Evolutionary conservation across 2,329 filamentous ascomycete species (phyloP).

Genomic region (Hirsutella minnesotensis): DNA sequence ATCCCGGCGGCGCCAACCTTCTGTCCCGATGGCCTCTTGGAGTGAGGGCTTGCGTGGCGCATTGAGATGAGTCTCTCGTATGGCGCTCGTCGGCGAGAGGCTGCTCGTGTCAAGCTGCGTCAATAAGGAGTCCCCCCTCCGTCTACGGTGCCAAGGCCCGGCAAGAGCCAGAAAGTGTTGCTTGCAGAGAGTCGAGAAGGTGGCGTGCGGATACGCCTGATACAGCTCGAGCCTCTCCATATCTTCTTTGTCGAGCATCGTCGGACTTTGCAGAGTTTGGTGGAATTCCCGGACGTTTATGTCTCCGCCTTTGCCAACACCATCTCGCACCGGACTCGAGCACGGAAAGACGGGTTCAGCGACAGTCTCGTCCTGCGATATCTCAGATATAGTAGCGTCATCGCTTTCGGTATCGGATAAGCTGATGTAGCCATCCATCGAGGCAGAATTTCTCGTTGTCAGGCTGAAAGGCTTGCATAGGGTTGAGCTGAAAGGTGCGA

Average conservation of each 20-base stretch:
- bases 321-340: background rate
- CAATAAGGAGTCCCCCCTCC: background rate
- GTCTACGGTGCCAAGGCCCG: background rate
- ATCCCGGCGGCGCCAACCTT: background rate
- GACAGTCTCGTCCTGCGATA: too few relatives aligned
- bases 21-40: background rate
- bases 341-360: too few relatives aligned
- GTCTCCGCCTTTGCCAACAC: background rate
- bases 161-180: slow-evolving; percentile 2
- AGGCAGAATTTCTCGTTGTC: too few relatives aligned
- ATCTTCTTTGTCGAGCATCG: background rate
- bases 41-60: background rate
- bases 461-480: too few relatives aligned
- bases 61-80: background rate
- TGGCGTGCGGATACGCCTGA: slow-evolving; percentile 4
- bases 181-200: slow-evolving; percentile 1
- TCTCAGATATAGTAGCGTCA: too few relatives aligned
- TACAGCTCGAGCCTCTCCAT: slow-evolving; percentile 4
- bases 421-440: too few relatives aligned
- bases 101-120: background rate
- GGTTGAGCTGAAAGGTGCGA: too few relatives aligned
- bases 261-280: background rate
- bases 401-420: too few relatives aligned
- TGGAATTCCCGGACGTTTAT: background rate
- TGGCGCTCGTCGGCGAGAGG: background rate